Conservation (phyloP, 371 early-diverging fungal genomes). For the Amoeboradix gromovi region DNA sequence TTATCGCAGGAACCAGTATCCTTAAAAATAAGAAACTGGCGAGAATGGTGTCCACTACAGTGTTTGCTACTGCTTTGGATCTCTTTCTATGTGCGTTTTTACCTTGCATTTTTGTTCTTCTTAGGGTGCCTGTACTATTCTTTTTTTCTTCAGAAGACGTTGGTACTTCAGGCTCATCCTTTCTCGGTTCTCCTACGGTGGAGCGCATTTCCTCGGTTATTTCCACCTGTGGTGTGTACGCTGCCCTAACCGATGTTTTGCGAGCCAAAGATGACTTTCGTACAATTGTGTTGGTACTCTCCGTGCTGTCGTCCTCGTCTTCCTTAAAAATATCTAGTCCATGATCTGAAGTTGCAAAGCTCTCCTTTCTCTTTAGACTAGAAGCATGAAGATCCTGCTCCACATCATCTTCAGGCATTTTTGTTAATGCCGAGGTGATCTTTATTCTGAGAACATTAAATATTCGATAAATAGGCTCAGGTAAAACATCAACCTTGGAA, state of each 20-base stretch:
- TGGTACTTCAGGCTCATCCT: background rate
- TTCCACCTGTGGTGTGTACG: background rate
- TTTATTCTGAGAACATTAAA: background rate
- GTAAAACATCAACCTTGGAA: background rate
- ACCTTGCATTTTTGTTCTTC: background rate
- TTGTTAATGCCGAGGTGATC: background rate
- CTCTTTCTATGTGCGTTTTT: background rate
- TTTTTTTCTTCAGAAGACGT: background rate
- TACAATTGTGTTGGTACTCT: background rate
- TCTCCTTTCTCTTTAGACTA: background rate
- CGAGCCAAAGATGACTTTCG: background rate
- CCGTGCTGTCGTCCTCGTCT: background rate
- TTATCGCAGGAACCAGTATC: background rate
- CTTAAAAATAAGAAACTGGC: background rate
- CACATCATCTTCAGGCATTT: background rate
- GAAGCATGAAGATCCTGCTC: background rate
- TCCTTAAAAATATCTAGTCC: background rate
- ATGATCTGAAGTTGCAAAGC: background rate
- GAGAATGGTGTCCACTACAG: background rate
- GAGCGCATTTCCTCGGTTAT: background rate
- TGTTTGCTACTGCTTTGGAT: background rate
- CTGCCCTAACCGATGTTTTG: background rate
- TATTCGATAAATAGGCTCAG: background rate
- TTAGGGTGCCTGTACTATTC: background rate
- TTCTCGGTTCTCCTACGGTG: background rate